Evolutionary conservation across 2,329 filamentous ascomycete genomes (phyloP).

Genomic region (Spiromastix sp.): DNA sequence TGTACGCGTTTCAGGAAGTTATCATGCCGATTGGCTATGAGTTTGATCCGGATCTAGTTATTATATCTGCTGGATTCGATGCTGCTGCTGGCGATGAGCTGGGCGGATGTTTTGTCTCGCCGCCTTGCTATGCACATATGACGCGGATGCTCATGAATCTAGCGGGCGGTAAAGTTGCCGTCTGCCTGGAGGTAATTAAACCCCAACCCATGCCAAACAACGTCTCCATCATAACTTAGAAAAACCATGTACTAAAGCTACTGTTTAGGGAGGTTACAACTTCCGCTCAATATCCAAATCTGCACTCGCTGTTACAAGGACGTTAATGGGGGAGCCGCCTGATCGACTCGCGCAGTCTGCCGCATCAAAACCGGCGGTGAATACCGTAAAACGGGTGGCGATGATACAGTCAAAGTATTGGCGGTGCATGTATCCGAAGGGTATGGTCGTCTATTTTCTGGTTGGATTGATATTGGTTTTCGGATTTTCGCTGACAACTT

Average conservation of each 20-base stretch:
- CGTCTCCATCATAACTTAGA: no score
- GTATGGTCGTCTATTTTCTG: conserved; percentile 17
- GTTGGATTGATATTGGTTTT: no score
- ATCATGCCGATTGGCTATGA: conserved; percentile 94
- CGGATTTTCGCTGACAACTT: neutral
- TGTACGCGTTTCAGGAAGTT: conserved; percentile 90
- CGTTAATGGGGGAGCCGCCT: conserved; percentile 91
- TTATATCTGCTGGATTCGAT: conserved; percentile 90
- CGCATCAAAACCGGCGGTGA: conserved; percentile 43
- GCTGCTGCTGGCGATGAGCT: conserved; percentile 88
- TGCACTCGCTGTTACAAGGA: conserved; percentile 79
- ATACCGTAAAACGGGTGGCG: conserved; percentile 48
- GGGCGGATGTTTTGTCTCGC: conserved; percentile 85
- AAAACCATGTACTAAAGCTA: neutral
- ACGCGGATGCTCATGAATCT: conserved; percentile 98
- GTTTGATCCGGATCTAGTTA: conserved; percentile 87
- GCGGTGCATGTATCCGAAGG: conserved; percentile 72
- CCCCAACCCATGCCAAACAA: no score
- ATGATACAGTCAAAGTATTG: conserved; percentile 59
- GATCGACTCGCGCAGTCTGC: conserved; percentile 42
- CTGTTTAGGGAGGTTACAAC: conserved; percentile 70
- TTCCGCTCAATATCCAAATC: conserved; percentile 85
- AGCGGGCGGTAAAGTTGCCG: conserved; percentile 77
- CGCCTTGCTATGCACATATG: conserved; percentile 92
- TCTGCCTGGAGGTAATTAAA: conserved; percentile 65